Conservation (phyloP, 2,329 filamentous ascomycete genomes). For the Microsporum ferrugineum region DNA sequence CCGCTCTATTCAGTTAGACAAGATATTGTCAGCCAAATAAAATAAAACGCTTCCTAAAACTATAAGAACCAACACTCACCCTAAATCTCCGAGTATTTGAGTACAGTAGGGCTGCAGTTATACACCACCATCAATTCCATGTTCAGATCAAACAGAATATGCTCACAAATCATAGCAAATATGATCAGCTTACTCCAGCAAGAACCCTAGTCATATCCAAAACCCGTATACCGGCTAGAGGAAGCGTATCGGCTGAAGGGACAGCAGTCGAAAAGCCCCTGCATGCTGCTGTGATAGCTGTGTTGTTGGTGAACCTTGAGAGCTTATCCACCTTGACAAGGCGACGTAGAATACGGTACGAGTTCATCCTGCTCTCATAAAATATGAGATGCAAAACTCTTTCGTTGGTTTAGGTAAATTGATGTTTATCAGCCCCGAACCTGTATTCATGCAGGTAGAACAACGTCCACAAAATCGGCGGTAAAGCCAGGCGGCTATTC, state of each 20-base stretch:
- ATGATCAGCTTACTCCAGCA: constrained; percentile 59
- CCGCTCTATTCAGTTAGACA: constrained; percentile 49
- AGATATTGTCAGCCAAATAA: background rate
- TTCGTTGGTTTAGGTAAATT: background rate
- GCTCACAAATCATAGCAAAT: background rate
- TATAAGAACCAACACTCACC: constrained; percentile 41
- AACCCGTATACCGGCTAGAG: constrained; percentile 75
- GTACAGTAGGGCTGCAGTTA: constrained; percentile 76
- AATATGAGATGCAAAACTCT: background rate
- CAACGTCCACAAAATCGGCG: background rate
- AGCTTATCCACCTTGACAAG: background rate
- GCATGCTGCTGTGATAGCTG: constrained; percentile 2
- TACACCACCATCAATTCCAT: constrained; percentile 10
- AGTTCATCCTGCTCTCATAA: constrained; percentile 6
- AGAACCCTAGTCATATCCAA: constrained; percentile 95
- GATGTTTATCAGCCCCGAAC: background rate
- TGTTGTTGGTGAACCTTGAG: background rate
- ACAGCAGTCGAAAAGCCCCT: constrained; percentile 33
- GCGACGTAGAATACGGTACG: background rate
- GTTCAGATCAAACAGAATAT: background rate
- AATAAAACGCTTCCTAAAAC: background rate
- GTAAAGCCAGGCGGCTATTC: background rate
- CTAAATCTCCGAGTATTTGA: constrained; percentile 89
- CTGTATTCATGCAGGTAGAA: background rate
- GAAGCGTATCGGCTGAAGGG: constrained; percentile 42